Evolutionary conservation across 768 basidiomycete genomes (phyloP).

Genomic region (Termitomyces sp.): DNA sequence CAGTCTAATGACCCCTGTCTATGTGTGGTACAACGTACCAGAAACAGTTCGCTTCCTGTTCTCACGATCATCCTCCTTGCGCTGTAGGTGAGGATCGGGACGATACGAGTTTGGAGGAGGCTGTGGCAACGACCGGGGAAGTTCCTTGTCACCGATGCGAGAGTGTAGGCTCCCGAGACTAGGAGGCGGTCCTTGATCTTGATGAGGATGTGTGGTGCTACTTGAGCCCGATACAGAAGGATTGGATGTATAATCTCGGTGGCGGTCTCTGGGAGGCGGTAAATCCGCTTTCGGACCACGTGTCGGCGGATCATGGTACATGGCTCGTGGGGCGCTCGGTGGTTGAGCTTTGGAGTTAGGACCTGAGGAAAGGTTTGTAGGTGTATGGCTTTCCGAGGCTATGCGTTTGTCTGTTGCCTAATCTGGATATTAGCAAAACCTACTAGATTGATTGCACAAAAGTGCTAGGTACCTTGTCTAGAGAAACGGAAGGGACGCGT

Average conservation of each 20-base stretch:
- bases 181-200: conserved; percentile 20
- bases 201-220: conserved; percentile 18
- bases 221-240: conserved; percentile 18
- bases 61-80: conserved; percentile 66
- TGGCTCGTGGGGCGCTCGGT: conserved; percentile 63
- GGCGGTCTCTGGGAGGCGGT: conserved; percentile 37
- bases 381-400: conserved; percentile 42
- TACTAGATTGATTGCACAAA: conserved; percentile 6
- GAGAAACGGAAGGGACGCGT: conserved; percentile 24
- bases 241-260: conserved; percentile 45
- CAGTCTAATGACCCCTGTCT: conserved; percentile 2
- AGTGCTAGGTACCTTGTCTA: conserved; percentile 54
- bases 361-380: conserved; percentile 24
- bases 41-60: conserved; percentile 65
- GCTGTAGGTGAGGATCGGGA: conserved; percentile 33
- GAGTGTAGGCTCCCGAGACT: conserved; percentile 36
- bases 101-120: conserved; percentile 40
- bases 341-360: conserved; percentile 40
- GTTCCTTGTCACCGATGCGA: conserved; percentile 63
- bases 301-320: conserved; percentile 42
- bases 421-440: conserved; percentile 7
- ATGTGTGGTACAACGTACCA: conserved; percentile 41
- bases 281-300: conserved; percentile 40
- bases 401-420: conserved; percentile 54
- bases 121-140: conserved; percentile 32